Evolutionary conservation across 306 rosid genomes (phyloP), one percentile per base, ranked within the genome.

Genomic region (Castanea mollissima): DNA sequence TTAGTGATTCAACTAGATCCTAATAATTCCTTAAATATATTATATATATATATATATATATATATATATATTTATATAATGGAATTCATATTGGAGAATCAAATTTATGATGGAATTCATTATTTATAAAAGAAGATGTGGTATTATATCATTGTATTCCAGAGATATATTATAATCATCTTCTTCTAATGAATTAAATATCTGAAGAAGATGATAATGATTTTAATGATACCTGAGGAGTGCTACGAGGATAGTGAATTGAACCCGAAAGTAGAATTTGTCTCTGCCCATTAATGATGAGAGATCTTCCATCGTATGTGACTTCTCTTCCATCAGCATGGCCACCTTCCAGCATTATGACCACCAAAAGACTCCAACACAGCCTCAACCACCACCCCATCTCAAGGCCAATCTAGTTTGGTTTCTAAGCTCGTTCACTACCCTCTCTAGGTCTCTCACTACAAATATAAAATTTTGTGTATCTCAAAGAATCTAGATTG

Each of bases 221-320:
- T 38, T 38, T 38, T 8, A 38, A 38, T 7, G 46, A 55, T 79
- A 94, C 98, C 87, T 89, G 81, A 15, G 98, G 96, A 70, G 97
- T 90, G 79, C 96, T 92, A 54, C 98, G 94, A 76, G 96, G 94
- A 81, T 94, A 94, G 55, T 94, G 98, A 80, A 94, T 90, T 1
- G 98, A 94, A 78, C 96, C 97, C 0, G 98, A 92, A 80, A 94
- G 89, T 10, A 94, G 90, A 52, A 94, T 51, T n/a, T 79, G 84
- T 64, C 96, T 83, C 4, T 86, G 79, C 32, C 94, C 98, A 56
- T 81, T 69, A 32, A 94, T 81, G 76, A 92, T 84, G n/a, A 94
- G 93, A 76, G 98, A 92, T 69, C 98, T 89, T 77, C 96, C 91
- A 51, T 94, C 97, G 34, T 92, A 92, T 14, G 86, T 89, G 0